These are phyloP conservation scores for Verticillium dahliae DNA, from an alignment of 2,329 filamentous ascomycete species.

Conservation along the genomic window DNA sequence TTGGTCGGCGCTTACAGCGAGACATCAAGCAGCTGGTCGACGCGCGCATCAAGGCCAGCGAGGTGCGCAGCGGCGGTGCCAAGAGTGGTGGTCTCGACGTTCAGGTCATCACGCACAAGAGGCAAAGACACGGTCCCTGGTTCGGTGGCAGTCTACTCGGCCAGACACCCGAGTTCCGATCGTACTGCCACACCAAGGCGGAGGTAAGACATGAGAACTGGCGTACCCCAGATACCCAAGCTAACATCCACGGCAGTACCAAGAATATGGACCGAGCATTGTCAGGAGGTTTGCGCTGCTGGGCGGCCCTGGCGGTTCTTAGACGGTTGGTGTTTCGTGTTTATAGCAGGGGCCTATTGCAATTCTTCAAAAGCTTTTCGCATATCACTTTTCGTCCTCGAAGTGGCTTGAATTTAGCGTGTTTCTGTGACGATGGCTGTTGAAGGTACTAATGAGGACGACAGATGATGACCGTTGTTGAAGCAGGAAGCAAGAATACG, in stretches of 20 bases:
- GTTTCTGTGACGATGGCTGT: not conserved
- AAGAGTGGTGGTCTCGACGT: constrained; percentile 93
- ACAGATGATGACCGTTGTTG: not conserved
- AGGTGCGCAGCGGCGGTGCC: constrained; percentile 84
- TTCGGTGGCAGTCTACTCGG: constrained; percentile 95
- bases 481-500: not conserved
- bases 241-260: constrained; percentile 53
- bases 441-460: not conserved
- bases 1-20: constrained; percentile 88
- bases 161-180: constrained; percentile 96
- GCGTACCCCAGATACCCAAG: not conserved
- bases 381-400: not conserved
- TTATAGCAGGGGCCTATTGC: not conserved
- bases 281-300: constrained; percentile 90
- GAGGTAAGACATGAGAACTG: constrained; percentile 39
- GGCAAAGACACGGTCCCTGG: constrained; percentile 96
- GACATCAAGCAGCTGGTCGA: constrained; percentile 97
- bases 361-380: not conserved
- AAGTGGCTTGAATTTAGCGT: not conserved
- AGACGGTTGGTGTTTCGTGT: constrained; percentile 14
- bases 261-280: constrained; percentile 93
- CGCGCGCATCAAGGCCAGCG: constrained; percentile 84
- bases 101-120: constrained; percentile 94
- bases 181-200: constrained; percentile 94
- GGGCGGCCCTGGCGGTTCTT: constrained; percentile 83